A percentile compares a stretch with the other conserved stretches of the same genome.
Conservation (phyloP, 345 rosid genomes). For the Rubroshorea leprosula region DNA sequence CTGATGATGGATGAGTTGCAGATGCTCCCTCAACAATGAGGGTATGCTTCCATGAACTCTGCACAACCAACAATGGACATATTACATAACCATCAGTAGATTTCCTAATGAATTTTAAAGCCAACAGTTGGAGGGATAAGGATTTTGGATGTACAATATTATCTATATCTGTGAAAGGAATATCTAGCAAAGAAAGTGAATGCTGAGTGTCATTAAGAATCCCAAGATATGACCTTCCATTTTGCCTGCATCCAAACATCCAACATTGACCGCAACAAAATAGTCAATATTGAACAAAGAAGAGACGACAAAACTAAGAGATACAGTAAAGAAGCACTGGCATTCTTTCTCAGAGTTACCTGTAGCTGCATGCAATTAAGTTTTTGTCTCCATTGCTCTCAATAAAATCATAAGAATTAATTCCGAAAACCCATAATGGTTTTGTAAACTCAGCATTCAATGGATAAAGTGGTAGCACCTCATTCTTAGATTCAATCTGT, state of each 20-base stretch:
- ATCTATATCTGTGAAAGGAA: constrained; percentile 82
- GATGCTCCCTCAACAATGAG: constrained; percentile 88
- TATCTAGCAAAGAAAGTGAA: constrained; percentile 65
- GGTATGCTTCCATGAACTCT: constrained; percentile 61
- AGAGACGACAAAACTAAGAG: neutral
- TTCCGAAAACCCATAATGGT: constrained; percentile 83
- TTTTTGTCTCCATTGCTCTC: constrained; percentile 49
- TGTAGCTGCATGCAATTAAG: constrained; percentile 75
- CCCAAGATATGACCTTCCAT: constrained; percentile 83
- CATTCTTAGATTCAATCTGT: constrained; percentile 68
- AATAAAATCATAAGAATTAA: constrained; percentile 69
- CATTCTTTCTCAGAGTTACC: constrained; percentile 35
- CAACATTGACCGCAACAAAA: neutral
- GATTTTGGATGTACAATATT: constrained; percentile 49
- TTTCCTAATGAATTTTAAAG: constrained; percentile 9
- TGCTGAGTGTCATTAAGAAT: constrained; percentile 56
- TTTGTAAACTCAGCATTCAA: constrained; percentile 78
- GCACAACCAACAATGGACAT: constrained; percentile 19
- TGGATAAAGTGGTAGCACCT: constrained; percentile 51
- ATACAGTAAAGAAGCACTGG: neutral
- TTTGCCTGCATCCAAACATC: constrained; percentile 55
- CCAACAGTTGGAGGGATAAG: constrained; percentile 9
- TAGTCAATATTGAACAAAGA: neutral
- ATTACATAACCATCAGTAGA: constrained; percentile 10
- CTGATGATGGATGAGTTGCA: constrained; percentile 69